Evolutionary conservation across 2,329 filamentous ascomycete species (phyloP).

Genomic region (Diaporthe humulicola): DNA sequence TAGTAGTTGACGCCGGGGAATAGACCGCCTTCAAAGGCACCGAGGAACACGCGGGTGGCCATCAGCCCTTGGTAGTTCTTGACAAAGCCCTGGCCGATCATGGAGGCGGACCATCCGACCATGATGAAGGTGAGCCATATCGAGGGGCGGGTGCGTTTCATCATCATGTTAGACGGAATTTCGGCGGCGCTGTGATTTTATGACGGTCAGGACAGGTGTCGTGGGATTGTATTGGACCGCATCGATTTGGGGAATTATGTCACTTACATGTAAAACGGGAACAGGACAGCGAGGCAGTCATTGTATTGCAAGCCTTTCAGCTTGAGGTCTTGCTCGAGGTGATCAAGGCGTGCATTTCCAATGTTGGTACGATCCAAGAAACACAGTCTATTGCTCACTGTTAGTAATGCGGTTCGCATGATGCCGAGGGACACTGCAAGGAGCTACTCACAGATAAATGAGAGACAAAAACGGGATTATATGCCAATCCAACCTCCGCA

Average conservation of each 20-base stretch:
- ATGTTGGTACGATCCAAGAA: slow-evolving; percentile 65
- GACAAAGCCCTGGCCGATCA: slow-evolving; percentile 61
- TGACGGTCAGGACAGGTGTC: neutral
- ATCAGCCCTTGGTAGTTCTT: slow-evolving; percentile 63
- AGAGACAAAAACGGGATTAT: slow-evolving; percentile 72
- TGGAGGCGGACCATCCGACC: slow-evolving; percentile 51
- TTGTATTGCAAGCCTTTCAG: slow-evolving; percentile 43
- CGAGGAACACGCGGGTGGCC: slow-evolving; percentile 67
- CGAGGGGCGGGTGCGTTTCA: slow-evolving; percentile 66
- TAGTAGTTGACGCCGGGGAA: slow-evolving; percentile 70
- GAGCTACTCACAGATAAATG: slow-evolving; percentile 61
- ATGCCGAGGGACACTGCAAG: fast-evolving
- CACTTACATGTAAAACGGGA: slow-evolving; percentile 62
- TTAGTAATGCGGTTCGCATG: neutral
- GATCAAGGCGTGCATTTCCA: slow-evolving; percentile 55
- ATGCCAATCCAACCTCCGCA: slow-evolving; percentile 66
- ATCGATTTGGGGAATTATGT: too few relatives aligned
- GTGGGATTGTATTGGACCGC: slow-evolving; percentile 43
- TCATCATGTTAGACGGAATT: slow-evolving; percentile 69
- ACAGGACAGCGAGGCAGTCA: slow-evolving; percentile 64
- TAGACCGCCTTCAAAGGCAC: slow-evolving; percentile 71
- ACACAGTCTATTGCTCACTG: slow-evolving; percentile 27
- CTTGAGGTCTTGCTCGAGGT: slow-evolving; percentile 49
- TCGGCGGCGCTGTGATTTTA: slow-evolving; percentile 48
- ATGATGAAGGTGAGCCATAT: slow-evolving; percentile 66